Conservation (phyloP, 768 basidiomycete genomes). For the Russula virescens region DNA sequence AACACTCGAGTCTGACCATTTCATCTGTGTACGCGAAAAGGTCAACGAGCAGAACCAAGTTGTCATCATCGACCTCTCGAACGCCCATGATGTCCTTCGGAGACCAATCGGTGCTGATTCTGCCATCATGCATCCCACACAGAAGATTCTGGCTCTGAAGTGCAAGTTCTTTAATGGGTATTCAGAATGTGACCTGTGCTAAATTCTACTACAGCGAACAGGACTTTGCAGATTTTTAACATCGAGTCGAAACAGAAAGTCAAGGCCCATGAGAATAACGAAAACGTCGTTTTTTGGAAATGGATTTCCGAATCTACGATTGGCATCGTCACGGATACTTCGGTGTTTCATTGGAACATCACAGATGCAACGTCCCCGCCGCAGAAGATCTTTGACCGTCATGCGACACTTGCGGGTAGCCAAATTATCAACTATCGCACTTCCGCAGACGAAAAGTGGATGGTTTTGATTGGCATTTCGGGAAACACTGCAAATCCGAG, state of each 20-base stretch:
- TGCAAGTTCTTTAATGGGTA: slow-evolving; percentile 40
- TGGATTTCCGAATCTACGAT: slow-evolving; percentile 91
- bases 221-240: slow-evolving; percentile 96
- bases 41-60: slow-evolving; percentile 95
- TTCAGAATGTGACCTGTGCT: background rate
- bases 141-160: slow-evolving; percentile 96
- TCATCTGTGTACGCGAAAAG: slow-evolving; percentile 96
- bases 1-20: slow-evolving; percentile 96
- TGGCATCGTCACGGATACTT: slow-evolving; percentile 90
- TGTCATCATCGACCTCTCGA: slow-evolving; percentile 95
- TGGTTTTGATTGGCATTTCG: slow-evolving; percentile 92
- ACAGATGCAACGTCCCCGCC: slow-evolving; percentile 68
- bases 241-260: slow-evolving; percentile 97
- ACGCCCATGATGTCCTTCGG: slow-evolving; percentile 95
- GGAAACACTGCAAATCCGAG: slow-evolving; percentile 88
- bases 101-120: slow-evolving; percentile 97
- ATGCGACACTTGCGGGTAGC: slow-evolving; percentile 85
- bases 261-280: slow-evolving; percentile 88
- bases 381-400: slow-evolving; percentile 94
- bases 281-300: slow-evolving; percentile 98
- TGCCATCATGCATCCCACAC: slow-evolving; percentile 95
- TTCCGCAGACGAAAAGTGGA: slow-evolving; percentile 93
- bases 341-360: slow-evolving; percentile 90
- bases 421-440: slow-evolving; percentile 99
- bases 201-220: slow-evolving; percentile 53